Evolutionary conservation across 208 protist species (phyloP).

Genomic region (Plasmodiophora brassicae): DNA sequence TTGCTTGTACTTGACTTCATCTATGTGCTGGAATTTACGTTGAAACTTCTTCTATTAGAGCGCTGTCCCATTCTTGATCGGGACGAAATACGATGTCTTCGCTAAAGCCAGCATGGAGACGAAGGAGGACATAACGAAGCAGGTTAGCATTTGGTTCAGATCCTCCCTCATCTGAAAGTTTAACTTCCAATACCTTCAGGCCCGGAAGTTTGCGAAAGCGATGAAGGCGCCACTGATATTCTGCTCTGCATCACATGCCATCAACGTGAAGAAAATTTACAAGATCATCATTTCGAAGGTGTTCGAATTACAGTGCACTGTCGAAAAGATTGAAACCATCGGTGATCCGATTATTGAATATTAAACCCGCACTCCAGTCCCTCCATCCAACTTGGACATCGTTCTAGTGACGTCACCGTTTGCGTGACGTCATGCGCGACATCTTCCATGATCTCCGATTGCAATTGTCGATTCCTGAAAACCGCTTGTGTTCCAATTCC

Average conservation of each 20-base stretch:
- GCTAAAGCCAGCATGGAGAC: background rate
- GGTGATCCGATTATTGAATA: constrained; percentile 29
- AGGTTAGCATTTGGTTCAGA: background rate
- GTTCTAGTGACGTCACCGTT: too few relatives aligned
- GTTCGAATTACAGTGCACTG: constrained; percentile 37
- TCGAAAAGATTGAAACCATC: background rate
- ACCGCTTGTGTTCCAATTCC: too few relatives aligned
- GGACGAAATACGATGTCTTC: constrained; percentile 41
- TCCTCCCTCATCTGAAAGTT: too few relatives aligned
- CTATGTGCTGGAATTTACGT: background rate
- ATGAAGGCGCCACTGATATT: constrained; percentile 83
- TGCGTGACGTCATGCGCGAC: too few relatives aligned
- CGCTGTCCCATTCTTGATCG: constrained; percentile 36
- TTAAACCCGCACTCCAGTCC: too few relatives aligned
- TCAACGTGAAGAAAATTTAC: constrained; percentile 82
- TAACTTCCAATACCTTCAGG: constrained; percentile 32
- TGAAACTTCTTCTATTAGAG: background rate
- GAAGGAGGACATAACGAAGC: constrained; percentile 41
- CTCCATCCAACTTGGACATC: too few relatives aligned
- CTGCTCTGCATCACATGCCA: constrained; percentile 63
- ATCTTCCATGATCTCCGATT: too few relatives aligned
- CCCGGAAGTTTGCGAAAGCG: constrained; percentile 70
- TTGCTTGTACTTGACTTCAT: background rate
- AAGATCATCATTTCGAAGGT: constrained; percentile 63
- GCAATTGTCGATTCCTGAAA: too few relatives aligned